These are phyloP conservation scores for Fusarium equiseti DNA, from an alignment of 2,329 filamentous ascomycete genomes.

Conservation along the genomic window DNA sequence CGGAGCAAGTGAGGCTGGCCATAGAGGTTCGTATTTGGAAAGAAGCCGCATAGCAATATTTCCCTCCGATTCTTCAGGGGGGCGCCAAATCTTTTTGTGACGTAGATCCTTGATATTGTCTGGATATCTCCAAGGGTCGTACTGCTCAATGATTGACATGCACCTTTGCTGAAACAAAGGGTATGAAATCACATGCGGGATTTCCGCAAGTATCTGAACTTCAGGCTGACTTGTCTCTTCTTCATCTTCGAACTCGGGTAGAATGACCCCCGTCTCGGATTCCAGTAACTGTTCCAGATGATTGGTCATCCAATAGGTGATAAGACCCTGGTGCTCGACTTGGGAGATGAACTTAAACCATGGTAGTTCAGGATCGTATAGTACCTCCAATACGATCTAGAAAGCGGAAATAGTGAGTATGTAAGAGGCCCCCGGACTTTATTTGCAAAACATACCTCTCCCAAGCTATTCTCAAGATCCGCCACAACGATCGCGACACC, in stretches of 20 bases:
- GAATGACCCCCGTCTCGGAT: slow-evolving; percentile 24
- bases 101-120: slow-evolving; percentile 22
- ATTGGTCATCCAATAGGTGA: slow-evolving; percentile 38
- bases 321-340: slow-evolving; percentile 6
- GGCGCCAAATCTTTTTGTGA: slow-evolving; percentile 46
- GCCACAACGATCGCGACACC: slow-evolving; percentile 49
- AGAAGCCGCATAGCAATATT: slow-evolving; percentile 31
- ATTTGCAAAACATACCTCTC: slow-evolving; percentile 22
- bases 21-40: slow-evolving; percentile 31
- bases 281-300: slow-evolving; percentile 39
- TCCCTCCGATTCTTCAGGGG: slow-evolving; percentile 30
- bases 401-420: neutral
- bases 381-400: slow-evolving; percentile 47
- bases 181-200: slow-evolving; percentile 45
- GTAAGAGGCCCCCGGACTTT: no score
- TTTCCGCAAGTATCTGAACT: slow-evolving; percentile 29
- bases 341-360: slow-evolving; percentile 53
- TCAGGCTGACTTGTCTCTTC: slow-evolving; percentile 26
- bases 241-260: neutral
- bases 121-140: slow-evolving; percentile 44
- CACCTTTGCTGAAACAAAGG: slow-evolving; percentile 15
- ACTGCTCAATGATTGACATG: slow-evolving; percentile 2
- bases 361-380: slow-evolving; percentile 53
- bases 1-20: slow-evolving; percentile 1
- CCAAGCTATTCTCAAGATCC: slow-evolving; percentile 10